A percentile compares a stretch with the other conserved stretches of the same genome.
These are phyloP conservation scores for Capronia americana DNA, from an alignment of 2,329 filamentous ascomycete genomes.

Conservation along the genomic window DNA sequence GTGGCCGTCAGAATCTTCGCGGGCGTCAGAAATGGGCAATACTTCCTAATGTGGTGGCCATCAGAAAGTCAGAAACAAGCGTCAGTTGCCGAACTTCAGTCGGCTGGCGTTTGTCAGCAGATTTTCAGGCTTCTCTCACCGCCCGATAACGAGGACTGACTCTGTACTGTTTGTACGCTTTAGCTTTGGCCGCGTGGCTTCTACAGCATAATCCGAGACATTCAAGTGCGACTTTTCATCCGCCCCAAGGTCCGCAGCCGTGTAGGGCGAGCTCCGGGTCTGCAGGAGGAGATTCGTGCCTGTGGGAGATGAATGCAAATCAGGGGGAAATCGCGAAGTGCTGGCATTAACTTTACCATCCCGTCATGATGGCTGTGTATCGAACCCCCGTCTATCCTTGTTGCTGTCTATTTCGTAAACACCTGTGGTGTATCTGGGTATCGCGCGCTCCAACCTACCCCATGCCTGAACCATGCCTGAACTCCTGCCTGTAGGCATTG, in stretches of 20 bases:
- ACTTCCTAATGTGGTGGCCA: neutral
- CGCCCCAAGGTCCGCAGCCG: neutral
- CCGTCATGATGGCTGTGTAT: neutral
- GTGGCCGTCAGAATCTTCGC: neutral
- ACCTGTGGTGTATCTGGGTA: slow-evolving; percentile 5
- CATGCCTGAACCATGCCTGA: neutral
- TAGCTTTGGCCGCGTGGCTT: neutral
- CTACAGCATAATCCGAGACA: neutral
- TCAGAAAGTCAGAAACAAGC: slow-evolving; percentile 7
- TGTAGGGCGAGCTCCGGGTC: neutral
- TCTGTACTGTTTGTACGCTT: neutral
- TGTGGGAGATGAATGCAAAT: neutral
- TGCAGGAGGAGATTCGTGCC: neutral
- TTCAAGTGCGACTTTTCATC: neutral
- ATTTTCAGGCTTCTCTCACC: neutral
- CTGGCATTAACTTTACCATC: neutral
- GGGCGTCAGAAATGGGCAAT: neutral
- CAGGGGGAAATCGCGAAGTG: neutral
- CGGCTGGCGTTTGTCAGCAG: slow-evolving; percentile 1
- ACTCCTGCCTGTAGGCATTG: neutral
- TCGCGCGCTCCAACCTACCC: neutral
- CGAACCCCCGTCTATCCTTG: neutral
- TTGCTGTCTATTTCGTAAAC: slow-evolving; percentile 4
- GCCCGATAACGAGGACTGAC: neutral
- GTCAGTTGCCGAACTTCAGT: neutral